Percentiles rank a stretch among this genome's conserved stretches.
These are phyloP conservation scores for Cladosporium halotolerans DNA, from an alignment of 2,329 filamentous ascomycete species.

Conservation along the genomic window DNA sequence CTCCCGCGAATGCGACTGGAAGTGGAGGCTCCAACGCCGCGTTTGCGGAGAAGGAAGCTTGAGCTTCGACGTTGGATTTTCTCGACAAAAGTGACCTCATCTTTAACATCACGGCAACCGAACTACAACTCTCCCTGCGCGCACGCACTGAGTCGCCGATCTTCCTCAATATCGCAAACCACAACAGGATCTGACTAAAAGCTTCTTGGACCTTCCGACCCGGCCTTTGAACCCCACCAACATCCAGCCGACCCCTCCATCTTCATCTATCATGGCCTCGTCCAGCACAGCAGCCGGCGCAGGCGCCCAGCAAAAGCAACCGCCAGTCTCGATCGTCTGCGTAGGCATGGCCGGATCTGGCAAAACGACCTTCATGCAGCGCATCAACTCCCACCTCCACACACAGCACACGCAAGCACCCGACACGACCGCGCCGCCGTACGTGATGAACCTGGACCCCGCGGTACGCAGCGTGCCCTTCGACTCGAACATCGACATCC, in stretches of 20 bases:
- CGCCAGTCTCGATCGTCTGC: conserved; percentile 78
- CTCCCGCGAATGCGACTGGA: conserved; percentile 10
- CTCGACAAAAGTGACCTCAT: conserved; percentile 10
- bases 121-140: neutral
- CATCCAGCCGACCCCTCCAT: neutral
- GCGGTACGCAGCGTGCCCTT: conserved; percentile 91
- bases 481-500: conserved; percentile 96
- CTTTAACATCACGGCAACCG: conserved; percentile 4
- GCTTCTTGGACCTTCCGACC: neutral
- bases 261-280: conserved; percentile 15
- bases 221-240: conserved; percentile 1
- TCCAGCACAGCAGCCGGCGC: neutral
- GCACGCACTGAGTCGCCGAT: neutral
- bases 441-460: conserved; percentile 95
- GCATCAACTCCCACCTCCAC: conserved; percentile 91
- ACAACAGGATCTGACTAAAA: neutral
- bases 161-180: neutral
- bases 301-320: conserved; percentile 15
- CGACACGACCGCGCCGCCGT: conserved; percentile 67
- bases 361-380: conserved; percentile 99
- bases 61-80: conserved; percentile 8
- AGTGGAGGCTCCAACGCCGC: neutral
- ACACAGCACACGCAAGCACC: conserved; percentile 30
- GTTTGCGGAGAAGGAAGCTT: conserved; percentile 8
- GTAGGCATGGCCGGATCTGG: conserved; percentile 97